phyloP scores from a whole-genome alignment of 2,329 filamentous ascomycete genomes.

The Fusarium papillatum region DNA sequence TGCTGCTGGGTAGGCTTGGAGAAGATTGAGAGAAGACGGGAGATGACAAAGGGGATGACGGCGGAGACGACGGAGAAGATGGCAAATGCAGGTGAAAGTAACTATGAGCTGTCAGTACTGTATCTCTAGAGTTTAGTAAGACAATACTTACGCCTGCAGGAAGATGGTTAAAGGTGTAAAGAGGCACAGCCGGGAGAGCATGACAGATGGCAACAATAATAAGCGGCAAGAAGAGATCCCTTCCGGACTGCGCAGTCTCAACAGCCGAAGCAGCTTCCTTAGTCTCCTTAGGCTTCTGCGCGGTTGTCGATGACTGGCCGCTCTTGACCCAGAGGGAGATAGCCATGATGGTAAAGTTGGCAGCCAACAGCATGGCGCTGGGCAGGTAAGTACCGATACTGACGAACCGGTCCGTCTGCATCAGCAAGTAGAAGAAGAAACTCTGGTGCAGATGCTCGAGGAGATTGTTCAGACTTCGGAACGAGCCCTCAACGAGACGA shows the following conservation, averaged over 20 bases:
- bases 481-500: conserved; percentile 88
- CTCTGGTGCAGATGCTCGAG: conserved; percentile 98
- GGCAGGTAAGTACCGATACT: conserved; percentile 98
- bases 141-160: conserved; percentile 69
- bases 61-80: conserved; percentile 68
- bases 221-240: conserved; percentile 80
- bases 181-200: conserved; percentile 81
- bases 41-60: conserved; percentile 69
- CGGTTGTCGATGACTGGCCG: conserved; percentile 64
- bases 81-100: conserved; percentile 71
- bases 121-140: too few relatives aligned
- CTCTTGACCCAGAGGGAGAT: conserved; percentile 95
- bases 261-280: conserved; percentile 47
- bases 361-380: conserved; percentile 96
- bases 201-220: conserved; percentile 80
- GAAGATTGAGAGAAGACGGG: conserved; percentile 64
- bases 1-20: conserved; percentile 75
- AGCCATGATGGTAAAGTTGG: conserved; percentile 95
- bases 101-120: conserved; percentile 53
- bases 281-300: conserved; percentile 43
- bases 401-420: conserved; percentile 93
- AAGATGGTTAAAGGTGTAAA: conserved; percentile 88
- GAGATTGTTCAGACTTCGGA: conserved; percentile 94
- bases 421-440: conserved; percentile 98
- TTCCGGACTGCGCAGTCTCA: conserved; percentile 56